These are phyloP conservation scores for Collybia nuda DNA, from an alignment of 768 basidiomycete species.

Conservation along the genomic window DNA sequence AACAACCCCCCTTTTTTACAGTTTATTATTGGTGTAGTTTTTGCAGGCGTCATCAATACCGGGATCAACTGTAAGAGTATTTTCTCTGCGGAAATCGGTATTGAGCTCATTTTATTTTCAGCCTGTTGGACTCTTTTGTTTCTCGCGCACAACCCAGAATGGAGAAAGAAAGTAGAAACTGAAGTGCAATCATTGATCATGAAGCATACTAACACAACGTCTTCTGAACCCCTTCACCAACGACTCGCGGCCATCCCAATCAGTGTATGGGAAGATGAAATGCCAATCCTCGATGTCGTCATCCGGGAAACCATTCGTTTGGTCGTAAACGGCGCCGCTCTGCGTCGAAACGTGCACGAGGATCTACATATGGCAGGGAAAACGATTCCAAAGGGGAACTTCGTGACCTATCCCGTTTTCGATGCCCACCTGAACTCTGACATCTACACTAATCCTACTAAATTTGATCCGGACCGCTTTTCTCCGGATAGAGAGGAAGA, in stretches of 20 bases:
- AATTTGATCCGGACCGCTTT: slow-evolving; percentile 36
- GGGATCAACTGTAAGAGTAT: background rate
- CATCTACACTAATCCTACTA: slow-evolving; percentile 31
- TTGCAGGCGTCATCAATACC: slow-evolving; percentile 35
- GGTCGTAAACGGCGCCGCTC: slow-evolving; percentile 20
- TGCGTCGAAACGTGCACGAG: slow-evolving; percentile 33
- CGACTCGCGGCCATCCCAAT: slow-evolving; percentile 34
- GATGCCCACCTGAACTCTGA: slow-evolving; percentile 33
- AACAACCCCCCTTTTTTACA: slow-evolving; percentile 4
- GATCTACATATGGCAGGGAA: slow-evolving; percentile 26
- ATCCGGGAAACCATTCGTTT: slow-evolving; percentile 40
- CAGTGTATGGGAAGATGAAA: slow-evolving; percentile 37
- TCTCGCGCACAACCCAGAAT: slow-evolving; percentile 29
- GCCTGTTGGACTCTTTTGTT: slow-evolving; percentile 37
- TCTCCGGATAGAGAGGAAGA: slow-evolving; percentile 31
- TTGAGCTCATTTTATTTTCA: slow-evolving; percentile 7
- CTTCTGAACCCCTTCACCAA: slow-evolving; percentile 28
- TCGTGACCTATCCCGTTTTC: slow-evolving; percentile 30
- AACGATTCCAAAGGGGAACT: slow-evolving; percentile 29
- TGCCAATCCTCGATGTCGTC: slow-evolving; percentile 34
- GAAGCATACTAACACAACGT: slow-evolving; percentile 22
- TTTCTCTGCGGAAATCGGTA: background rate
- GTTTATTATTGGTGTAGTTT: slow-evolving; percentile 34
- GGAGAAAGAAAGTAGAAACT: slow-evolving; percentile 27
- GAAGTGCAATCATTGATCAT: slow-evolving; percentile 31